Percentiles rank a stretch among this genome's conserved stretches.
Evolutionary conservation across 495 filamentous ascomycete genomes (phyloP).

Genomic region (Aspergillus incahuasiensis): DNA sequence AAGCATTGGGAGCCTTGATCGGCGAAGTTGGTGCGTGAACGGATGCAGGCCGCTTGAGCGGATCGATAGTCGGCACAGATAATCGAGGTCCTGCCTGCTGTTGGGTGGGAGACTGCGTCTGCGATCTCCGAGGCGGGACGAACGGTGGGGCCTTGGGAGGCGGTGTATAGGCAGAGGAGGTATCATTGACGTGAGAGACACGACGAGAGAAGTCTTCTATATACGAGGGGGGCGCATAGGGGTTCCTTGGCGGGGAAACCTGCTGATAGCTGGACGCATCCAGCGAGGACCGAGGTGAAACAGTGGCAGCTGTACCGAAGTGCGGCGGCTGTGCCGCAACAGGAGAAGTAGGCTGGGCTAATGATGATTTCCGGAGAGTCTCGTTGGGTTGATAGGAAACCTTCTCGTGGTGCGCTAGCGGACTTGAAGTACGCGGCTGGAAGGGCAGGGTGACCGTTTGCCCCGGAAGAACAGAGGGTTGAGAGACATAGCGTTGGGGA

Average conservation of each 20-base stretch:
- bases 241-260: slow-evolving; percentile 29
- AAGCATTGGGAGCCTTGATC: slow-evolving; percentile 34
- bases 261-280: slow-evolving; percentile 18
- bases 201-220: slow-evolving; percentile 50
- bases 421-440: slow-evolving; percentile 81
- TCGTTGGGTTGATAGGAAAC: slow-evolving; percentile 34
- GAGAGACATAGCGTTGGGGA: slow-evolving; percentile 47
- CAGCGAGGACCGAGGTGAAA: slow-evolving; percentile 10
- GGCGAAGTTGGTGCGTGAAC: slow-evolving; percentile 55
- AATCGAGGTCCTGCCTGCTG: slow-evolving; percentile 49
- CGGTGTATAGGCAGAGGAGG: slow-evolving; percentile 24
- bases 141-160: slow-evolving; percentile 25
- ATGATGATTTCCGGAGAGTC: slow-evolving; percentile 19
- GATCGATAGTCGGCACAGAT: slow-evolving; percentile 44
- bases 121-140: slow-evolving; percentile 64
- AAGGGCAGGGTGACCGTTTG: slow-evolving; percentile 57
- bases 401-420: slow-evolving; percentile 62
- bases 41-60: slow-evolving; percentile 63
- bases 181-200: slow-evolving; percentile 41
- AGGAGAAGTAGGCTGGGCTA: slow-evolving; percentile 28
- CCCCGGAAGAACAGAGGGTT: slow-evolving; percentile 42
- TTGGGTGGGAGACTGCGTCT: slow-evolving; percentile 78
- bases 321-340: slow-evolving; percentile 14
- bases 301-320: slow-evolving; percentile 19
- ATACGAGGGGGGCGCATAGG: slow-evolving; percentile 41